These are phyloP conservation scores for Trichosanthes cucumerina DNA, from an alignment of 306 rosid genomes.

Conservation along the genomic window DNA sequence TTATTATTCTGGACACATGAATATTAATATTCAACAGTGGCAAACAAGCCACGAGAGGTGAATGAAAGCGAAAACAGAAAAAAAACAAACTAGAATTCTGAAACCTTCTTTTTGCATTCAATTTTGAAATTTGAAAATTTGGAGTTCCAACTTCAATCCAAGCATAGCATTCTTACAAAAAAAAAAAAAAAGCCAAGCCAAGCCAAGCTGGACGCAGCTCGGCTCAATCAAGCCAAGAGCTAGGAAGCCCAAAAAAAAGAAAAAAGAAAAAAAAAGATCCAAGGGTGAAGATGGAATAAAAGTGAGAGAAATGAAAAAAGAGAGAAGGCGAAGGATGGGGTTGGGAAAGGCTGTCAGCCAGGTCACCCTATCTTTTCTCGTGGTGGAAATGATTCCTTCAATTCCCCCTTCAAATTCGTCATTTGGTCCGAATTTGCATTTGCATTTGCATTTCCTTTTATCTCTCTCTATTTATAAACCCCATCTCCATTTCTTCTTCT, in stretches of 20 bases:
- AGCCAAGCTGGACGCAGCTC: not conserved
- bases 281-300: not conserved
- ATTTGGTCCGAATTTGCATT: constrained; percentile 9
- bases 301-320: not conserved
- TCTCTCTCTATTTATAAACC: constrained; percentile 10
- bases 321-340: constrained; percentile 11
- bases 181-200: not conserved
- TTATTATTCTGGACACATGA: not conserved
- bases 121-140: not conserved
- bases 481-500: not conserved
- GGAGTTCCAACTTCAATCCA: not conserved
- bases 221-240: not conserved
- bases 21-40: not conserved
- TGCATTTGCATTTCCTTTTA: constrained; percentile 7
- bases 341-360: constrained; percentile 16
- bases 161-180: not conserved
- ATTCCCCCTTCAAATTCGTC: not conserved
- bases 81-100: not conserved
- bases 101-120: not conserved
- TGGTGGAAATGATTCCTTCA: constrained; percentile 18
- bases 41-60: not conserved
- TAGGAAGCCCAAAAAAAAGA: too few species aligned
- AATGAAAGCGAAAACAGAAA: not conserved
- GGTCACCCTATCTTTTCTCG: constrained; percentile 20
- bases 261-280: not conserved